These are phyloP conservation scores for Phylloboletellus chloephorus DNA, from an alignment of 1,284 basidiomycete genomes.

Conservation along the genomic window DNA sequence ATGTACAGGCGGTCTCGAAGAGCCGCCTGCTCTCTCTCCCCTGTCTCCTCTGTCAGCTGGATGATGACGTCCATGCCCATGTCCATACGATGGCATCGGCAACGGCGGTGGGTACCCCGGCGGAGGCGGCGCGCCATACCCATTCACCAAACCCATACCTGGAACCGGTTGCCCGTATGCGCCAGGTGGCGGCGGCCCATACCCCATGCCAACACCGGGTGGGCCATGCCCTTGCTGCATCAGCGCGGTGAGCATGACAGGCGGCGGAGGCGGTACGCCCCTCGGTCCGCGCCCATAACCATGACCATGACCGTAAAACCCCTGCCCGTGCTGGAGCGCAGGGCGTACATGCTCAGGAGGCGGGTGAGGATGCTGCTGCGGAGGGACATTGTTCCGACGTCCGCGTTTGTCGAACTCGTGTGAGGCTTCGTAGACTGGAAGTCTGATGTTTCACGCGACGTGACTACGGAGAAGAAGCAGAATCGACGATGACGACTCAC, in stretches of 20 bases:
- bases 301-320: slow-evolving; percentile 23
- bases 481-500: slow-evolving; percentile 41
- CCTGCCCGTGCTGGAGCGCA: slow-evolving; percentile 29
- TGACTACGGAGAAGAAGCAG: slow-evolving; percentile 2
- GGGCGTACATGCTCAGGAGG: slow-evolving; percentile 28
- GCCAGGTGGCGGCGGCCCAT: slow-evolving; percentile 13
- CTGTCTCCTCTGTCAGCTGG: slow-evolving; percentile 18
- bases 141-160: slow-evolving; percentile 14
- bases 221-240: slow-evolving; percentile 27
- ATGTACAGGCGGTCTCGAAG: slow-evolving; percentile 12
- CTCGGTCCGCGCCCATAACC: slow-evolving; percentile 22
- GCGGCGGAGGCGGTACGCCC: slow-evolving; percentile 21
- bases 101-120: slow-evolving; percentile 20
- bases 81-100: slow-evolving; percentile 4
- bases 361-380: slow-evolving; percentile 15
- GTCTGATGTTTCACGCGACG: slow-evolving; percentile 35
- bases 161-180: slow-evolving; percentile 14
- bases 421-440: slow-evolving; percentile 74
- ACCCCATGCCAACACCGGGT: slow-evolving; percentile 10
- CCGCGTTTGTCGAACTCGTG: slow-evolving; percentile 82
- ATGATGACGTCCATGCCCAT: slow-evolving; percentile 13
- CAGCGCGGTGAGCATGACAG: slow-evolving; percentile 26
- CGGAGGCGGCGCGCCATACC: slow-evolving; percentile 18
- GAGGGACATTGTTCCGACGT: slow-evolving; percentile 39
- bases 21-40: slow-evolving; percentile 9